Evolutionary conservation across 2,329 filamentous ascomycete species (phyloP).

Genomic region (Colletotrichum magnum): DNA sequence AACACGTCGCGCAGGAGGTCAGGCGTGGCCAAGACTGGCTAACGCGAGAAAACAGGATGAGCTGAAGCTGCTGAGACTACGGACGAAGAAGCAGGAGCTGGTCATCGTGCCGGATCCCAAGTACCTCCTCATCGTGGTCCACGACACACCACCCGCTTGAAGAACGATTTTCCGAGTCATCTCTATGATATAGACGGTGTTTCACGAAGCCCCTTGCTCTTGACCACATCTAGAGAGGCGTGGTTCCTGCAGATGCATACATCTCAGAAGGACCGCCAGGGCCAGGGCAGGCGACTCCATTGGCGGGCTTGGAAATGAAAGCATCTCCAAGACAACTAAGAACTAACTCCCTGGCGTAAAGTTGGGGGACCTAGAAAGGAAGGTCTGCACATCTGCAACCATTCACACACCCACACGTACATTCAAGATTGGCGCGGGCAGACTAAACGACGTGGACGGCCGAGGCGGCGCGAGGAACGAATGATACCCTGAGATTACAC

Average conservation of each 20-base stretch:
- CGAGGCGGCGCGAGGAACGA: constrained; percentile 21
- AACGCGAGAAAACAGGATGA: constrained; percentile 71
- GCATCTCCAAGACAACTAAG: constrained; percentile 1
- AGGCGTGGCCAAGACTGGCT: neutral
- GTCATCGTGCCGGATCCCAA: constrained; percentile 86
- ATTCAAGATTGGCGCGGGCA: constrained; percentile 2
- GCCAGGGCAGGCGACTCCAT: neutral
- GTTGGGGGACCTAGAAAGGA: constrained; percentile 2
- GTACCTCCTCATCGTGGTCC: constrained; percentile 83
- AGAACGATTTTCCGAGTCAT: constrained; percentile 39
- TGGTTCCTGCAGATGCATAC: neutral
- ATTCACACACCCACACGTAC: neutral
- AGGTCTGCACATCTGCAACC: neutral
- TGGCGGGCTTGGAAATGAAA: neutral
- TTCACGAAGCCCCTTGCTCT: constrained; percentile 4
- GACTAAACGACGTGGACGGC: constrained; percentile 1
- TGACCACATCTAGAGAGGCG: neutral
- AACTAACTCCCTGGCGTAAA: neutral
- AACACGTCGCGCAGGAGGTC: no score
- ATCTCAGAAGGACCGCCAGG: neutral
- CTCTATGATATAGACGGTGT: neutral
- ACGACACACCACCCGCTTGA: constrained; percentile 82
- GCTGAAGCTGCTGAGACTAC: constrained; percentile 79
- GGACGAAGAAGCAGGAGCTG: constrained; percentile 88
- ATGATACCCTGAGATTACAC: constrained; percentile 40